Conservation (phyloP, 257 asterid genomes). For the Nicotiana tomentosiformis region DNA sequence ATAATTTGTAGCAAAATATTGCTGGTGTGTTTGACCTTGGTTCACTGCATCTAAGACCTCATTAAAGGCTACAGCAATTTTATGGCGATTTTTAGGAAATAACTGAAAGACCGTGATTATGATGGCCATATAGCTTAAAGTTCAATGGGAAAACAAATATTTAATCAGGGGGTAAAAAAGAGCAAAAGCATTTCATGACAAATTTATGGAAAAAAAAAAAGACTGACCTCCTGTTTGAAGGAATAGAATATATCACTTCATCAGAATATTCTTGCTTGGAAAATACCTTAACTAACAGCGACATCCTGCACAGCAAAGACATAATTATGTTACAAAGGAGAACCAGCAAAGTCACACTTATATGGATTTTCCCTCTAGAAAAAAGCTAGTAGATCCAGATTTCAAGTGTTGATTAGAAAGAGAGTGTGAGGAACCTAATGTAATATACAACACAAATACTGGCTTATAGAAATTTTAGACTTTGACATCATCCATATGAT, state of each 20-base stretch:
- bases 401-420: no score
- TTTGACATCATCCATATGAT: background rate
- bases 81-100: background rate
- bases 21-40: background rate
- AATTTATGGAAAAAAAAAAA: background rate
- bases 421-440: background rate
- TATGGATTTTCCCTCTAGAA: background rate
- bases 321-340: background rate
- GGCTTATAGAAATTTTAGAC: background rate
- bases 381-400: background rate
- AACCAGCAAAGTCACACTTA: background rate
- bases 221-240: conserved; percentile 88
- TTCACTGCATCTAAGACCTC: background rate
- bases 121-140: background rate
- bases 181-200: background rate
- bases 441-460: background rate
- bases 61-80: background rate
- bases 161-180: background rate
- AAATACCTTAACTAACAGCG: conserved; percentile 94
- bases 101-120: background rate
- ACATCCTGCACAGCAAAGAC: conserved; percentile 64
- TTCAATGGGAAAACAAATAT: background rate
- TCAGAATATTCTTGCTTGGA: conserved; percentile 83
- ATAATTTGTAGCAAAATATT: no score
- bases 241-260: conserved; percentile 58